Conservation (phyloP, 768 basidiomycete genomes). For the Lentinula raphanica region DNA sequence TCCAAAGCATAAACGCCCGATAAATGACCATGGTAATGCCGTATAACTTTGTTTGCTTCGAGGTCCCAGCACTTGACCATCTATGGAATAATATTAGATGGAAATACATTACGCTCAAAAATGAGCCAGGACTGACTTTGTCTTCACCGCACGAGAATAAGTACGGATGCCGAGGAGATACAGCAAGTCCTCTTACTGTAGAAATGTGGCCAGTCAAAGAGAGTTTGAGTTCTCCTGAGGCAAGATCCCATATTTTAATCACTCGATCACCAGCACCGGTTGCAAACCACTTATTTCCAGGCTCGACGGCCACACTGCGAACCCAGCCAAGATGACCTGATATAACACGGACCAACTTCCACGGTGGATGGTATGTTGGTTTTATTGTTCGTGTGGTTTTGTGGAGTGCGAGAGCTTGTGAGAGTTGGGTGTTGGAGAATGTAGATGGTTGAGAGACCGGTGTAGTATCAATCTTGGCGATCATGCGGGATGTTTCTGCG, state of each 20-base stretch:
- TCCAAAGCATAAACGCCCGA: constrained; percentile 95
- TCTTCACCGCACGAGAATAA: constrained; percentile 97
- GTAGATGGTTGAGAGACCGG: constrained; percentile 66
- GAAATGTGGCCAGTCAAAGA: constrained; percentile 96
- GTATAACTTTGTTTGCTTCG: constrained; percentile 97
- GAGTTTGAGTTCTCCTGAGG: constrained; percentile 95
- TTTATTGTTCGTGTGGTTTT: constrained; percentile 93
- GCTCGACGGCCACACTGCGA: constrained; percentile 91
- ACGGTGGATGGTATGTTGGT: constrained; percentile 91
- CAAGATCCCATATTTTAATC: constrained; percentile 98
- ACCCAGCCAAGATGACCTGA: constrained; percentile 99
- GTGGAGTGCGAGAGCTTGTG: constrained; percentile 86
- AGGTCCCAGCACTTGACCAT: constrained; percentile 99
- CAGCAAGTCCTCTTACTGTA: constrained; percentile 91
- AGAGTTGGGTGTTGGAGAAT: constrained; percentile 63
- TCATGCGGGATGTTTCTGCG: constrained; percentile 57
- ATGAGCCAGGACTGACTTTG: constrained; percentile 53
- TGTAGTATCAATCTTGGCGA: constrained; percentile 71
- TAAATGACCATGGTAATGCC: constrained; percentile 97
- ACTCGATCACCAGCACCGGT: constrained; percentile 97
- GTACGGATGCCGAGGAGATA: constrained; percentile 91
- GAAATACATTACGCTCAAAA: not conserved
- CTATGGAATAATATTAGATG: constrained; percentile 32
- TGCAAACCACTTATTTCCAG: constrained; percentile 98
- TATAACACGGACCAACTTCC: constrained; percentile 95